phyloP scores from a whole-genome alignment of 192 early-diverging fungal species.

The Umbelopsis sp. region DNA sequence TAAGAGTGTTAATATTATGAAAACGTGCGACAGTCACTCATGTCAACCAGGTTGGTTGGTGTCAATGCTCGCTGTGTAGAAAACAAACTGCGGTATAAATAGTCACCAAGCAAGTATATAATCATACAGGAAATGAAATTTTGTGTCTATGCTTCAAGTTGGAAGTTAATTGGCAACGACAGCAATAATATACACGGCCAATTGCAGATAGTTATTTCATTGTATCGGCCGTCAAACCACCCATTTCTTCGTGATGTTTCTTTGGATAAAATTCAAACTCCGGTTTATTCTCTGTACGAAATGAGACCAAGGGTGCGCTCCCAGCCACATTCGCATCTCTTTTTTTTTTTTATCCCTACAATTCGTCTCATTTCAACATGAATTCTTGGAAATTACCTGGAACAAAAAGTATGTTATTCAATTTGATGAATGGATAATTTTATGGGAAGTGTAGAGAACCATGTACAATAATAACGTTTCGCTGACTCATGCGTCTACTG shows the following conservation, averaged over 20 bases:
- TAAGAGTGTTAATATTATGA: no score
- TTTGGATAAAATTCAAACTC: neutral
- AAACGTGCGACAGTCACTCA: no score
- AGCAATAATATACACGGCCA: no score
- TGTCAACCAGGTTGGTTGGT: no score
- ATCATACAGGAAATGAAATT: no score
- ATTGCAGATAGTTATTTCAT: no score
- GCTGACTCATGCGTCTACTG: conserved; percentile 1
- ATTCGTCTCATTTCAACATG: conserved; percentile 19
- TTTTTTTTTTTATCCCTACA: neutral
- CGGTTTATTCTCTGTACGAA: neutral
- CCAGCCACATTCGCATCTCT: conserved; percentile 18
- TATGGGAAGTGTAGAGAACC: neutral
- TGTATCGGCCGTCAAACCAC: no score
- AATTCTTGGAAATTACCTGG: conserved; percentile 43
- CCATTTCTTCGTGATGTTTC: neutral
- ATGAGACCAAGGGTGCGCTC: neutral
- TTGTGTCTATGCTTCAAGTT: no score
- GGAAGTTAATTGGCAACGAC: no score
- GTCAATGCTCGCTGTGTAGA: no score
- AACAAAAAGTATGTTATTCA: conserved; percentile 31
- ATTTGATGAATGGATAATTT: neutral
- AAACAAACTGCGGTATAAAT: no score
- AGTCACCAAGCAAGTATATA: no score
- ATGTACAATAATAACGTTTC: neutral